phyloP scores from a whole-genome alignment of 202 grass and related monocot species.

The Zoysia matrella region DNA sequence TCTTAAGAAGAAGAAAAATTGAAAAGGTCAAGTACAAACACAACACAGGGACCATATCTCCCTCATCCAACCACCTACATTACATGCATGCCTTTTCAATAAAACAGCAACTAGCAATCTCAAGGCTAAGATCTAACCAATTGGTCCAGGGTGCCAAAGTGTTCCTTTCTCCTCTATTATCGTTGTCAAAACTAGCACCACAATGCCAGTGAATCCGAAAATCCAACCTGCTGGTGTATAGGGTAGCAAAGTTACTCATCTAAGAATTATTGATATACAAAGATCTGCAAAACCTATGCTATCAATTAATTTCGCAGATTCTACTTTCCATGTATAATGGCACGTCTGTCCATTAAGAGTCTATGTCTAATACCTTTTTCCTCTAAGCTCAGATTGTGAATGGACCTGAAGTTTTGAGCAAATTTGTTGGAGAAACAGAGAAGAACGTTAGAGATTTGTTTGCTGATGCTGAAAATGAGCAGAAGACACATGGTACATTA shows the following conservation, averaged over 20 bases:
- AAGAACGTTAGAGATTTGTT: slow-evolving; percentile 99
- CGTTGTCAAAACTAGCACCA: slow-evolving; percentile 31
- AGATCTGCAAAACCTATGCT: neutral
- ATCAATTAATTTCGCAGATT: neutral
- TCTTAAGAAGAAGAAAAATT: too few species aligned
- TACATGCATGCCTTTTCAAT: too few species aligned
- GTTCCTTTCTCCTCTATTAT: neutral
- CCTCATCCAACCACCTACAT: too few species aligned
- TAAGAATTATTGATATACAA: slow-evolving; percentile 11
- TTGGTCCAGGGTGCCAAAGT: too few species aligned
- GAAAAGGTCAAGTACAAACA: too few species aligned
- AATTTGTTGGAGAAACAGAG: slow-evolving; percentile 99
- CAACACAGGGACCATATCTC: too few species aligned
- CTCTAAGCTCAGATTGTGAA: slow-evolving; percentile 75
- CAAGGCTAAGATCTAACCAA: too few species aligned
- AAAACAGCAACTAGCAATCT: too few species aligned
- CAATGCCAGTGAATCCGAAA: slow-evolving; percentile 18
- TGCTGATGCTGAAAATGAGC: slow-evolving; percentile 96
- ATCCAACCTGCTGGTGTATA: neutral
- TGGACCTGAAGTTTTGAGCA: slow-evolving; percentile 97
- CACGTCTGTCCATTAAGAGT: slow-evolving; percentile 49
- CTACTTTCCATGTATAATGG: neutral
- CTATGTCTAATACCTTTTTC: slow-evolving; percentile 58
- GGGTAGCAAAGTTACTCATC: neutral
- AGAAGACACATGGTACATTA: slow-evolving; percentile 63